Evolutionary conservation across 306 rosid species (phyloP).

Genomic region (Lupinus albus): DNA sequence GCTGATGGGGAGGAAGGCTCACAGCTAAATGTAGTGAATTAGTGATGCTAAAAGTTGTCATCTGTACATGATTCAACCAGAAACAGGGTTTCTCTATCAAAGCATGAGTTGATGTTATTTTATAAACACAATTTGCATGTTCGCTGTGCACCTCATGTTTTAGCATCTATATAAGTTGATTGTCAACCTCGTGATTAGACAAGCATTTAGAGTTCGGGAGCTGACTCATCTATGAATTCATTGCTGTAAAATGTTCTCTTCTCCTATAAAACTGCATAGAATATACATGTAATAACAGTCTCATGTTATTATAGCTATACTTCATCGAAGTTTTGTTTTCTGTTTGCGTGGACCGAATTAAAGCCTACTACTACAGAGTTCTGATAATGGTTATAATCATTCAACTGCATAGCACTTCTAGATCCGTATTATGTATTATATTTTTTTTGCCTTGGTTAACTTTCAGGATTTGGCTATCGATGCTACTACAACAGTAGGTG

Average conservation of each 20-base stretch:
- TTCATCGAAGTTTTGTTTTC: slow-evolving; percentile 17
- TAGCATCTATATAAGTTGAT: background rate
- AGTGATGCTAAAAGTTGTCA: background rate
- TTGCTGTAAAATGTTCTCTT: background rate
- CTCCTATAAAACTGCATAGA: background rate
- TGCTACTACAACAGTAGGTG: slow-evolving; percentile 86
- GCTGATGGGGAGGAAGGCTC: slow-evolving; percentile 14
- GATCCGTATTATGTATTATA: slow-evolving; percentile 16
- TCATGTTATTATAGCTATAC: slow-evolving; percentile 8
- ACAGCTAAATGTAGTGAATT: too few species aligned
- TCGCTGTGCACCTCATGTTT: background rate
- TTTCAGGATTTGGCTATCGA: slow-evolving; percentile 87
- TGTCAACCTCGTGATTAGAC: slow-evolving; percentile 7
- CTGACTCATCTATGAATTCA: background rate
- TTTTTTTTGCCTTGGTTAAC: slow-evolving; percentile 36
- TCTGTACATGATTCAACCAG: background rate
- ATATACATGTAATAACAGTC: background rate
- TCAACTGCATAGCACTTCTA: background rate
- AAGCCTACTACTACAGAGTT: background rate
- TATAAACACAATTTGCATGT: slow-evolving; percentile 1
- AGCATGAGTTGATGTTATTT: background rate
- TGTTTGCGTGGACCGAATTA: slow-evolving; percentile 22
- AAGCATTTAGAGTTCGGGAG: slow-evolving; percentile 4
- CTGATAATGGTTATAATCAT: background rate
- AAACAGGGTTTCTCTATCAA: background rate